Base-by-base conservation (phyloP, 1,284 basidiomycete species). In the Sphagnurus paluster region DNA sequence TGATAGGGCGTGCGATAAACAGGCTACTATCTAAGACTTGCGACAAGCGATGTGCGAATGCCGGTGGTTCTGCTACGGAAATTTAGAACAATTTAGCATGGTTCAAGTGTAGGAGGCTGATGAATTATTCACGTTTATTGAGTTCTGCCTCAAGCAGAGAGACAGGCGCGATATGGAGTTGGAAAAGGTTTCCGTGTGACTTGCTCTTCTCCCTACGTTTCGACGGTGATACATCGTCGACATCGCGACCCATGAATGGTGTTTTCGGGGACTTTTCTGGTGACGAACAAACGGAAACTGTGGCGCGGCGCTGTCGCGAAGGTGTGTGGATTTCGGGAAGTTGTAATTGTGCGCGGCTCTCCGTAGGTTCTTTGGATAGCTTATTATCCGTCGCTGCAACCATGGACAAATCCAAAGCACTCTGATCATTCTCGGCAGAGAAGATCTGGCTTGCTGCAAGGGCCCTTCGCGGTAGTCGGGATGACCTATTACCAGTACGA, bases 381-480 rank as follows among this genome's bases (percentile, higher is more conserved):
- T 54, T 53, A 37, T 44, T 39, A n/a, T 56, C 45, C 29, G 57
- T 52, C n/a, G 49, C 39, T 17, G 38, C 43, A 35, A 39, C 49
- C 11, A 60, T 63, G 26, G 52, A 47, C 56, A 58, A 24, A 63
- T 52, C 44, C 35, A 37, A 35, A 16, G 26, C 29, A 39, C 35
- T 67, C 26, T 66, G 66, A 26, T 74, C 67, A 44, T 64, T 62
- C 41, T 76, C 71, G 39, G 75, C 68, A 0, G 70, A 61, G 56
- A 88, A 88, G 35, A 89, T 87, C 60, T 87, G 75, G 56, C 76
- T 84, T 1, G 82, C 85, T 24, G 82, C 72, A n/a, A 84, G 72
- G 36, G 80, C 70, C 48, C 75, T 79, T 46, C 80, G 78, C 4
- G 84, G 81, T 10, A 79, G 62, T 19, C 80, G 77, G 14, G 74